phyloP scores from a whole-genome alignment of 1,284 basidiomycete genomes.

The Apiotrichum laibachii region DNA sequence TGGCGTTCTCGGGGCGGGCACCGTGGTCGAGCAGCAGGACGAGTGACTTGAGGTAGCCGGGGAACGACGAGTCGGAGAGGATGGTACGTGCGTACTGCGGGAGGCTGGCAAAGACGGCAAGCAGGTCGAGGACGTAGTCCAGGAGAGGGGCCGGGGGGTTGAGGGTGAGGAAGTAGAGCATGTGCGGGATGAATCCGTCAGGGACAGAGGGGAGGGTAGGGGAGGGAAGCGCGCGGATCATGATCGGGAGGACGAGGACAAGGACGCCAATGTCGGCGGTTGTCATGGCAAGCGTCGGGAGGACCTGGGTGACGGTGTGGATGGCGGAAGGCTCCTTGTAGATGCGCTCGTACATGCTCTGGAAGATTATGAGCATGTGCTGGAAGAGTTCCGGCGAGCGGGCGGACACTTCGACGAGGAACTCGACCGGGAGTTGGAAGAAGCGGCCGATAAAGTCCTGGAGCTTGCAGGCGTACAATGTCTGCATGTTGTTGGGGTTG shows the following conservation, averaged over 20 bases:
- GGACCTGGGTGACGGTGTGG: conserved; percentile 23
- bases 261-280: conserved; percentile 39
- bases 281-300: conserved; percentile 37
- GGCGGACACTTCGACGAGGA: conserved; percentile 34
- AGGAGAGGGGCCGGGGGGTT: conserved; percentile 29
- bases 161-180: conserved; percentile 35
- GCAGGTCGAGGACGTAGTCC: conserved; percentile 40
- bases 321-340: conserved; percentile 4
- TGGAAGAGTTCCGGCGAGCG: conserved; percentile 37
- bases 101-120: conserved; percentile 35
- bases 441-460: conserved; percentile 31
- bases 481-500: conserved; percentile 28
- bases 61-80: conserved; percentile 27
- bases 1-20: conserved; percentile 13
- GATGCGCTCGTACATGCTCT: conserved; percentile 31
- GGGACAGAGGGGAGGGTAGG: conserved; percentile 28
- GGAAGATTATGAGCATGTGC: conserved; percentile 37
- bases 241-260: conserved; percentile 33
- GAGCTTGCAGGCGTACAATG: conserved; percentile 28
- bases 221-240: conserved; percentile 30
- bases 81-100: conserved; percentile 30
- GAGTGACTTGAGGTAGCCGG: conserved; percentile 35
- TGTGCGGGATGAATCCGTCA: conserved; percentile 32
- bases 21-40: conserved; percentile 32
- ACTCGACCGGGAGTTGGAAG: conserved; percentile 36